phyloP scores from a whole-genome alignment of 2,329 filamentous ascomycete species.

The Thielaviopsis ethacetica region DNA sequence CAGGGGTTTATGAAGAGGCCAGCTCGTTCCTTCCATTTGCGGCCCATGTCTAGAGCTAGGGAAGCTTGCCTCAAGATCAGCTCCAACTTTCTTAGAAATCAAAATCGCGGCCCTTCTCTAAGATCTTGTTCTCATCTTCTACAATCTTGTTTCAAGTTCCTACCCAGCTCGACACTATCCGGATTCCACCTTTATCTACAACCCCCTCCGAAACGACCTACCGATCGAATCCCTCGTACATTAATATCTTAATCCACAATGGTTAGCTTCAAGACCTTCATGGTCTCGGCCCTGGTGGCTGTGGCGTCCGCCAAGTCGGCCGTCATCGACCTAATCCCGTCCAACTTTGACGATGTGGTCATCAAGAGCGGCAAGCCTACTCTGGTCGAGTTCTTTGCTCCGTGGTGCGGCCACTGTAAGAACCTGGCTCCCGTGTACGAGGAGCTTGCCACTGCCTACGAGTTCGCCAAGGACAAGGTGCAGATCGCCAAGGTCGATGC shows the following conservation, averaged over 20 bases:
- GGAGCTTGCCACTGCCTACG: constrained; percentile 63
- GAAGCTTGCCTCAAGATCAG: constrained; percentile 1
- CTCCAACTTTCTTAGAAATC: background rate
- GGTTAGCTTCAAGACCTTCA: constrained; percentile 44
- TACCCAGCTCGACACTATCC: background rate
- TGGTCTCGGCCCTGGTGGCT: constrained; percentile 38
- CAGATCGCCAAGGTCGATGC: constrained; percentile 93
- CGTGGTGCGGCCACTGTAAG: constrained; percentile 99
- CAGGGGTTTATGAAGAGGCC: constrained; percentile 7
- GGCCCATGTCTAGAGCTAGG: background rate
- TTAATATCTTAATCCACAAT: constrained; percentile 21
- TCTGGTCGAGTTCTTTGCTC: constrained; percentile 94
- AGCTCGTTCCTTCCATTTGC: constrained; percentile 11
- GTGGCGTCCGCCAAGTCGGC: constrained; percentile 55
- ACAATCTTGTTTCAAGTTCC: background rate
- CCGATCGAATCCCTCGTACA: background rate
- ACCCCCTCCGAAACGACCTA: background rate
- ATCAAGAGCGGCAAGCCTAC: constrained; percentile 87
- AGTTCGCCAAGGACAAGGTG: constrained; percentile 54
- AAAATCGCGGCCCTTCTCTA: background rate
- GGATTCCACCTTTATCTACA: background rate
- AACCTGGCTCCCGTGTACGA: constrained; percentile 89
- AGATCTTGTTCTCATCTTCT: background rate
- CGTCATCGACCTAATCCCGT: constrained; percentile 75
- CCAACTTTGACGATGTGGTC: constrained; percentile 83